Conservation (phyloP, 192 early-diverging fungal species). For the Geosiphon pyriformis region DNA sequence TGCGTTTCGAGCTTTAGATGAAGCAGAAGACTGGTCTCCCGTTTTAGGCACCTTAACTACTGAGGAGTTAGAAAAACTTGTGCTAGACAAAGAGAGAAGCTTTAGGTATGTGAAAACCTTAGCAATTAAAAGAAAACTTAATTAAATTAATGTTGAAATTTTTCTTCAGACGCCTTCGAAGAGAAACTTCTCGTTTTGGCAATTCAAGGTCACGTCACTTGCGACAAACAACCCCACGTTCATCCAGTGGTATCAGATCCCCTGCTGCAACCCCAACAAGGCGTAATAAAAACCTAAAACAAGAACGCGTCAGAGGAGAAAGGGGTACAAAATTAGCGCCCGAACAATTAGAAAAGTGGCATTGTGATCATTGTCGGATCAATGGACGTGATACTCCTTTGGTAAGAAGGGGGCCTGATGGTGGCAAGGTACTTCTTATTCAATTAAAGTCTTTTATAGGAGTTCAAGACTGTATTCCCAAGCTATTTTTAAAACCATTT, state of each 20-base stretch:
- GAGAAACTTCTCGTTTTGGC: constrained; percentile 28
- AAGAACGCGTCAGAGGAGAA: not conserved
- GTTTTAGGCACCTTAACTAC: constrained; percentile 49
- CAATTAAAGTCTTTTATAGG: not conserved
- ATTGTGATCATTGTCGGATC: constrained; percentile 36
- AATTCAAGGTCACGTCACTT: not conserved
- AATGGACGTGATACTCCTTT: constrained; percentile 31
- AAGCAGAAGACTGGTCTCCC: constrained; percentile 50
- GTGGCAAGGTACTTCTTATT: constrained; percentile 26
- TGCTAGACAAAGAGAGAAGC: constrained; percentile 50
- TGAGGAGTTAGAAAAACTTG: constrained; percentile 56
- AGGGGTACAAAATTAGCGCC: constrained; percentile 18
- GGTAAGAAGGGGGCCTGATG: constrained; percentile 36
- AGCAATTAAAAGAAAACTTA: not conserved
- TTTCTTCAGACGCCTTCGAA: constrained; percentile 32
- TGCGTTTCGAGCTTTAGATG: constrained; percentile 41
- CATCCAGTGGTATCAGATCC: not conserved
- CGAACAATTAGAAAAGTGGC: constrained; percentile 30
- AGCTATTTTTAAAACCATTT: not conserved
- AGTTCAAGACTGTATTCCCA: not conserved
- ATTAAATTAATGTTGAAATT: not conserved
- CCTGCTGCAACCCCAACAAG: not conserved
- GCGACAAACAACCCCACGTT: not conserved
- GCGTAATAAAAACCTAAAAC: not conserved
- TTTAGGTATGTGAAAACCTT: constrained; percentile 39